Evolutionary conservation across 2,329 filamentous ascomycete species (phyloP), one percentile per base, ranked within the genome.

Genomic region (Sordariomycetes sp.): DNA sequence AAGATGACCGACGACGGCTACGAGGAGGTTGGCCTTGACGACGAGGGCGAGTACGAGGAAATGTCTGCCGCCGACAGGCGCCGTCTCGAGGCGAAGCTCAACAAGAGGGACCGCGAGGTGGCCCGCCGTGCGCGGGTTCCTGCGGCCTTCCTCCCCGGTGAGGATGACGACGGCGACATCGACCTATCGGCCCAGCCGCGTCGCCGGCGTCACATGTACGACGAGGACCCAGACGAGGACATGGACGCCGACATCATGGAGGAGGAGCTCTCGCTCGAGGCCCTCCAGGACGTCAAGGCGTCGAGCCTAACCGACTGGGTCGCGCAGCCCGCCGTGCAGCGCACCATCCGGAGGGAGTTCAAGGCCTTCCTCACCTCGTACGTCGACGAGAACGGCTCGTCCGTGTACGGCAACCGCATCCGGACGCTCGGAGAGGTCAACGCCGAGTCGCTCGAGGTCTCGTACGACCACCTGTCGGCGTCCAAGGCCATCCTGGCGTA

Each of bases 361-460:
- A 96, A 96, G 72, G 88, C 89, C 3, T 99, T 99, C 76, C 77
- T 99, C 66, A 97, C 94, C 12, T 93, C 97, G 65, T 97, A 95
- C 71, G 96, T 87, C 6, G 94, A 99, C 67, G 85, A 91, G 58
- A 85, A 87, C 62, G 92, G 91, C 58, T 87, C 85, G 4, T 99
- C 94, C 0, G 91, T 99, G 55, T 99, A 99, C 70, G 94, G 94
- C 58, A 92, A 90, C 65, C 88, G 92, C 59, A 96, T 99, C 64
- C 85, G 90, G 64, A 97, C 90, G 0, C 83, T 99, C n/a, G 95
- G 94, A 76, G 93, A 97, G 73, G 81, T 97, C 70, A 99, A 99
- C 71, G 90, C 92, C 54, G 95, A 97, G 73, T 91, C 93, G 46
- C 82, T 99, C 3, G 94, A 99, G 70, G 91, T 99, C 53, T 97